These are phyloP conservation scores for Aspergillus quadricinctus DNA, from an alignment of 2,329 filamentous ascomycete genomes.

Conservation along the genomic window DNA sequence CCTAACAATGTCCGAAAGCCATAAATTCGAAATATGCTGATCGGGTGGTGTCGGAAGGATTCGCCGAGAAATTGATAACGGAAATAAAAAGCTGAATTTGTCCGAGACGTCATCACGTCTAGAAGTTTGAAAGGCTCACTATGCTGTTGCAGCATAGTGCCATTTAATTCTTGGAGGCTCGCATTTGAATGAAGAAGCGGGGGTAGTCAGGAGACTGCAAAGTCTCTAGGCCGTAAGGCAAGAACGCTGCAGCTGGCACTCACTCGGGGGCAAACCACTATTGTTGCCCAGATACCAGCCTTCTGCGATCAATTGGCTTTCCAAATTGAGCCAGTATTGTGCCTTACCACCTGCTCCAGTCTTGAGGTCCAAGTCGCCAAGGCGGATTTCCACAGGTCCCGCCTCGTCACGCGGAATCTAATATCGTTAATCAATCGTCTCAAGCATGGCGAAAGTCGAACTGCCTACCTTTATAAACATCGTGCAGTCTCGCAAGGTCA, in stretches of 20 bases:
- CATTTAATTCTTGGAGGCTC: background rate
- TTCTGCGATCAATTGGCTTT: slow-evolving; percentile 58
- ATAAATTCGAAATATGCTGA: background rate
- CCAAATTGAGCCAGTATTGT: slow-evolving; percentile 63
- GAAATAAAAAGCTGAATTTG: background rate
- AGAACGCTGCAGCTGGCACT: slow-evolving; percentile 29
- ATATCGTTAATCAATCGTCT: background rate
- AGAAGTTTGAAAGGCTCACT: background rate
- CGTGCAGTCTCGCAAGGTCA: slow-evolving; percentile 78
- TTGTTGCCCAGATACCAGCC: slow-evolving; percentile 61
- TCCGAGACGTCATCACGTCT: background rate
- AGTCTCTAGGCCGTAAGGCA: slow-evolving; percentile 12
- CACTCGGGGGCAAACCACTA: slow-evolving; percentile 21
- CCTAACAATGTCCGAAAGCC: background rate
- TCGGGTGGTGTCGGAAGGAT: background rate
- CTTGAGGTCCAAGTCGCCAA: slow-evolving; percentile 77
- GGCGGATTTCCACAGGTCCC: slow-evolving; percentile 43
- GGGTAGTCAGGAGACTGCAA: background rate
- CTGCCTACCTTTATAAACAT: slow-evolving; percentile 60
- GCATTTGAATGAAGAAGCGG: background rate
- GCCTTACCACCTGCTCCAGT: slow-evolving; percentile 60
- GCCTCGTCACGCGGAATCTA: slow-evolving; percentile 34
- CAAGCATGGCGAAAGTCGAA: background rate
- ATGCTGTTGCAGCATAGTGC: background rate
- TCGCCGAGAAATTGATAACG: background rate